Base-by-base conservation (phyloP, 2,329 filamentous ascomycete species). In the Penicillium nordicum region DNA sequence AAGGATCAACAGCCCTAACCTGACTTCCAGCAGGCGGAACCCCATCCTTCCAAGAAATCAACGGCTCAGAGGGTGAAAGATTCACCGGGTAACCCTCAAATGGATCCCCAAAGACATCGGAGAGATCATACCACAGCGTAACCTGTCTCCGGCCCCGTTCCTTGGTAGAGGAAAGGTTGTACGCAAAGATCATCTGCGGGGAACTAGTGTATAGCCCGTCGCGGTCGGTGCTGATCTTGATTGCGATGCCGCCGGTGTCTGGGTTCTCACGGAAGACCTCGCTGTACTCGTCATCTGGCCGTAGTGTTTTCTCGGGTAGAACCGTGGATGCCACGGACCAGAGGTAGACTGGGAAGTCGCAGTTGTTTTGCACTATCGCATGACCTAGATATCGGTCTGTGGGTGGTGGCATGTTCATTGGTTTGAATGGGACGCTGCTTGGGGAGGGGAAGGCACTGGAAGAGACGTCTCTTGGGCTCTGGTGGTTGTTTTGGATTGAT, bases 101-200 rank as follows among this genome's bases (percentile, higher is more conserved):
- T 5, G 76, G 72, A 60, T 78, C 73, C 9, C 76, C 77, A 64
- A 75, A 74, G 18, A 78, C 74, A 69, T 78, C 75, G 4, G 72
- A 74, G 40, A 79, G 62, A 62, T 77, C 75, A 57, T 78, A 79
- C 67, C 74, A 77, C 46, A 78, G 67, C 37, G 61, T 54, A 1
- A 55, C 34, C 0, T 47, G 48, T 7, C 55, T 55, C 37, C 11
- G n/a, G 1, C 46, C 37, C 1, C 38, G 44, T 1, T 21, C 27
- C 14, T n/a, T 44, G 34, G 58, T 58, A 16, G 69, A 62, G 44
- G 66, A 61, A 21, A 77, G 63, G 34, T 70, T 76, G 61, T 78
- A 78, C 25, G 75, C 75, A 53, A 77, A 78, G 23, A 75, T 67
- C 3, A 73, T 75, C 64, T 76, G 68, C 5, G 75, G 68, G 3